These are phyloP conservation scores for Meyerozyma guilliermondii DNA, from an alignment of 1,139 yeast genomes.

Conservation along the genomic window DNA sequence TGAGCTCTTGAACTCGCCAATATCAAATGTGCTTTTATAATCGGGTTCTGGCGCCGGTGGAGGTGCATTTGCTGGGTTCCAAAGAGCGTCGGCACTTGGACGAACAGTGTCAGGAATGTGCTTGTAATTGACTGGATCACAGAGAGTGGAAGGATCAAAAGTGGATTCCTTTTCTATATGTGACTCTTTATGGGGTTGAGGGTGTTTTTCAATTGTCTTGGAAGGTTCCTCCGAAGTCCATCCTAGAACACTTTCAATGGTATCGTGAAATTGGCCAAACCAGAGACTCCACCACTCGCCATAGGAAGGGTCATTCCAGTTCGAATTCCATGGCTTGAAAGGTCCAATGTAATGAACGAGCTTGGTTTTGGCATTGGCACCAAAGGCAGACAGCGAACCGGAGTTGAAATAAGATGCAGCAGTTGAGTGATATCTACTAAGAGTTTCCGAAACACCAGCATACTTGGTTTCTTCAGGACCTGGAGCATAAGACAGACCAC, in stretches of 20 bases:
- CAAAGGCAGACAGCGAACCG: constrained; percentile 2
- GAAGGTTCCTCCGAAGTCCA: constrained; percentile 1
- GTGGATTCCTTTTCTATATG: constrained; percentile 4
- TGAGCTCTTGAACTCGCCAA: constrained; percentile 11
- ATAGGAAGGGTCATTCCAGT: constrained; percentile 15
- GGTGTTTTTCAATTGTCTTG: background rate
- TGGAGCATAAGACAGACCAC: background rate
- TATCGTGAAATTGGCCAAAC: constrained; percentile 26
- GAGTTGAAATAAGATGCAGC: constrained; percentile 19
- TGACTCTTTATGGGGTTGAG: constrained; percentile 6
- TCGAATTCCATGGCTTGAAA: constrained; percentile 69
- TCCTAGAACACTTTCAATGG: constrained; percentile 8
- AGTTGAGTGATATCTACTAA: constrained; percentile 19
- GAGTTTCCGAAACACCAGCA: constrained; percentile 9
- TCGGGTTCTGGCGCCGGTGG: constrained; percentile 18
- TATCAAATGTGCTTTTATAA: constrained; percentile 12
- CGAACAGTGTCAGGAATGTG: constrained; percentile 15
- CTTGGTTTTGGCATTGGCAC: constrained; percentile 34
- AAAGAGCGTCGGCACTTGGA: constrained; percentile 24
- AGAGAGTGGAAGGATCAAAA: constrained; percentile 16
- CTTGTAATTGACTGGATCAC: constrained; percentile 27
- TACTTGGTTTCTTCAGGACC: background rate
- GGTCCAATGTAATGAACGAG: constrained; percentile 81
- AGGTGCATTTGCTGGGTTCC: constrained; percentile 38
- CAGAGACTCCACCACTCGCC: constrained; percentile 44